Percentiles rank a stretch among this genome's conserved stretches.
Conservation (phyloP, 2,329 filamentous ascomycete species). For the Claviceps paspali region DNA sequence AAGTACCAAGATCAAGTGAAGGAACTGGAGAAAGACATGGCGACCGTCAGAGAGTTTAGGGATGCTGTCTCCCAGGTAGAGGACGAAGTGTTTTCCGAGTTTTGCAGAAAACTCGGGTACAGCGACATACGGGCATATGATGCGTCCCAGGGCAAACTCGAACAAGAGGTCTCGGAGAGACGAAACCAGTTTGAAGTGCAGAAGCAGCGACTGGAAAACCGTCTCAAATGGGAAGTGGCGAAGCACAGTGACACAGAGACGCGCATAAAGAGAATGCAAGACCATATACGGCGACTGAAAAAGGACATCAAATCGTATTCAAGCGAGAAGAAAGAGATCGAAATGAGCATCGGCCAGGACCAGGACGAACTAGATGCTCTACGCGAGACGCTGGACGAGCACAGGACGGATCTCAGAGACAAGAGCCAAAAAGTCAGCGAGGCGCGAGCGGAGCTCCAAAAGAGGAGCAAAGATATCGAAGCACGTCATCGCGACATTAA, state of each 20-base stretch:
- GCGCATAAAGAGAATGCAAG: conserved; percentile 54
- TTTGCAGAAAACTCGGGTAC: conserved; percentile 80
- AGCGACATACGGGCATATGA: conserved; percentile 85
- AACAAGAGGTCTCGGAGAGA: conserved; percentile 80
- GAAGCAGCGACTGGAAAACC: conserved; percentile 54
- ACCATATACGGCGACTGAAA: conserved; percentile 49
- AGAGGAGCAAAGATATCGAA: conserved; percentile 73
- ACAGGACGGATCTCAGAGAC: conserved; percentile 51
- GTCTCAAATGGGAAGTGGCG: conserved; percentile 40
- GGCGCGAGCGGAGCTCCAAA: conserved; percentile 66
- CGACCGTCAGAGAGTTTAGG: conserved; percentile 36
- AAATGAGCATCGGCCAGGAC: conserved; percentile 56
- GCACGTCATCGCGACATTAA: conserved; percentile 55
- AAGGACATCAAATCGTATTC: conserved; percentile 55
- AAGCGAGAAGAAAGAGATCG: conserved; percentile 57
- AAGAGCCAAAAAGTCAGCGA: conserved; percentile 64
- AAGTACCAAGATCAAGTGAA: conserved; percentile 60
- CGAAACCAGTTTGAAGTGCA: conserved; percentile 78
- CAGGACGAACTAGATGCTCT: conserved; percentile 65
- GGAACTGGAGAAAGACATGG: conserved; percentile 45
- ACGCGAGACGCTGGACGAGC: conserved; percentile 53
- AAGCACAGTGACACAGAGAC: conserved; percentile 43
- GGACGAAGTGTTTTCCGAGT: conserved; percentile 71
- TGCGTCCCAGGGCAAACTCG: conserved; percentile 77
- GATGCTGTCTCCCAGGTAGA: conserved; percentile 64